phyloP scores from a whole-genome alignment of 768 basidiomycete genomes.

The Xerocomellus dryophilus region DNA sequence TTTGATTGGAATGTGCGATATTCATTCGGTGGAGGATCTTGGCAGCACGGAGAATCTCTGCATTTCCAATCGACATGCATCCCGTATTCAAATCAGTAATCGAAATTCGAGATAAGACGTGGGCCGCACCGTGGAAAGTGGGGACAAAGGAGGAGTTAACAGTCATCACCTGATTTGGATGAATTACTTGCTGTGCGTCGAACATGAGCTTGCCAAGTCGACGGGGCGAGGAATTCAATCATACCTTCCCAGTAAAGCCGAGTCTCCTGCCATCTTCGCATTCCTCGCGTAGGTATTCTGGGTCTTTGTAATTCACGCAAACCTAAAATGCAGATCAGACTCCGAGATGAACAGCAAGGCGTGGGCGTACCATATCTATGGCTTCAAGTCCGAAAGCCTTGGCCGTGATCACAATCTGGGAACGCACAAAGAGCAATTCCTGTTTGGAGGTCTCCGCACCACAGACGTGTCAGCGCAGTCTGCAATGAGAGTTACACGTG shows the following conservation, averaged over 20 bases:
- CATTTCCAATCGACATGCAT: background rate
- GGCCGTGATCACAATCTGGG: slow-evolving; percentile 75
- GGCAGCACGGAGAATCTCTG: slow-evolving; percentile 76
- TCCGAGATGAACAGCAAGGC: background rate
- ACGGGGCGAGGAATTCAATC: background rate
- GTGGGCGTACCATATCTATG: slow-evolving; percentile 77
- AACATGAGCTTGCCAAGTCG: slow-evolving; percentile 2
- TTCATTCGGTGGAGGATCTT: slow-evolving; percentile 69
- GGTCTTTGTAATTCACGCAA: slow-evolving; percentile 83
- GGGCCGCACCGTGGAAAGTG: slow-evolving; percentile 53
- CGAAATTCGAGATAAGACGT: background rate
- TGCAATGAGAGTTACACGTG: slow-evolving; percentile 29
- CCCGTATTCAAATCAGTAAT: background rate
- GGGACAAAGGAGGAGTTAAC: slow-evolving; percentile 83
- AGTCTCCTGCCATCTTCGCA: slow-evolving; percentile 74
- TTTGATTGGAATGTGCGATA: slow-evolving; percentile 46
- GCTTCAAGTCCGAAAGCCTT: slow-evolving; percentile 81
- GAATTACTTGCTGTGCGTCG: slow-evolving; percentile 80
- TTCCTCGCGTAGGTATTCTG: slow-evolving; percentile 64
- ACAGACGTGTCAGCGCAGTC: slow-evolving; percentile 90
- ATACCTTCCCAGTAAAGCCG: slow-evolving; percentile 90
- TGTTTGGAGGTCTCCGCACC: slow-evolving; percentile 63
- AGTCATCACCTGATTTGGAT: slow-evolving; percentile 75
- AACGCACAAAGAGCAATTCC: slow-evolving; percentile 83
- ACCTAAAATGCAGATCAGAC: slow-evolving; percentile 46